Percentiles rank a stretch among this genome's conserved stretches.
These are phyloP conservation scores for Syncephalastrum racemosum DNA, from an alignment of 371 early-diverging fungal species.

Conservation along the genomic window DNA sequence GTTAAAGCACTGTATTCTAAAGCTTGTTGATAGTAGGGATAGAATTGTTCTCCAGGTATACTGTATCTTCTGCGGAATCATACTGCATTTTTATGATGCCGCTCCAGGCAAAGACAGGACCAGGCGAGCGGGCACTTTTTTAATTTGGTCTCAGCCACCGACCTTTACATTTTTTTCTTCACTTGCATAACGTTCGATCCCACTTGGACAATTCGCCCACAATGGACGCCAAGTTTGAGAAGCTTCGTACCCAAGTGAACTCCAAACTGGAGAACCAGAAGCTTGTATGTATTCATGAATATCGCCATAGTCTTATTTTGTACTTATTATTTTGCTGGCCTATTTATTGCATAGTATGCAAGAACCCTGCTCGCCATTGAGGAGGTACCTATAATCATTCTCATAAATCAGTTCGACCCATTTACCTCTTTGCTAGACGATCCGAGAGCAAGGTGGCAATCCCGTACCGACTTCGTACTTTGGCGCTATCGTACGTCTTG, in stretches of 20 bases:
- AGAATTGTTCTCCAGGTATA: not conserved
- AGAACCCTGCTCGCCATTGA: constrained; percentile 86
- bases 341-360: constrained; percentile 49
- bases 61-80: no score
- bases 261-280: constrained; percentile 86
- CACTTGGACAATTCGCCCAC: not conserved
- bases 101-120: constrained; percentile 1
- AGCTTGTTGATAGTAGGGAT: not conserved
- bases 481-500: constrained; percentile 71
- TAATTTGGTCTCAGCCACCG: not conserved
- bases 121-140: not conserved
- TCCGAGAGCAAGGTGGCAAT: constrained; percentile 69
- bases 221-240: constrained; percentile 55
- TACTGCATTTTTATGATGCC: no score
- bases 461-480: constrained; percentile 84
- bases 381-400: constrained; percentile 49
- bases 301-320: no score
- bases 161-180: constrained; percentile 2
- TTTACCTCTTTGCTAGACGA: constrained; percentile 48
- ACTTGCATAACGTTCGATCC: not conserved
- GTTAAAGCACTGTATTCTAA: not conserved
- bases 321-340: not conserved
- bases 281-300: constrained; percentile 37
- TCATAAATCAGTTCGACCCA: not conserved
- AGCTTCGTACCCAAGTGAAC: constrained; percentile 64